Evolutionary conservation across 768 basidiomycete species (phyloP).

Genomic region (Hydnum rufescens): DNA sequence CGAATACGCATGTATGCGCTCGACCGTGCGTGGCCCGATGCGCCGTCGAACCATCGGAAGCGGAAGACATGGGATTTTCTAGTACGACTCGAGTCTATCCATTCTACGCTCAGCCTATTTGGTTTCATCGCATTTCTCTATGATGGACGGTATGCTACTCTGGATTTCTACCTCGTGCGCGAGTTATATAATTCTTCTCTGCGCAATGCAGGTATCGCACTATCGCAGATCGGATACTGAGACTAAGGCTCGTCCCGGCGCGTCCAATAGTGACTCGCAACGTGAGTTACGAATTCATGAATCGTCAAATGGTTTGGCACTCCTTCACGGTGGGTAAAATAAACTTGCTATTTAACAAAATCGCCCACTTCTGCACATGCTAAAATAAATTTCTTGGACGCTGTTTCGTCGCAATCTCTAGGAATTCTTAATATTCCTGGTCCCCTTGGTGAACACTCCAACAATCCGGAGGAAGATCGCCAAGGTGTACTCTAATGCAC

Average conservation of each 20-base stretch:
- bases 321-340: slow-evolving; percentile 78
- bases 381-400: background rate
- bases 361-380: too few relatives aligned
- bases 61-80: slow-evolving; percentile 55
- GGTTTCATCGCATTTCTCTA: slow-evolving; percentile 72
- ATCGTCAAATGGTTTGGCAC: slow-evolving; percentile 98
- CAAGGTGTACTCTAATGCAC: slow-evolving; percentile 17
- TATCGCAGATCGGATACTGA: slow-evolving; percentile 54
- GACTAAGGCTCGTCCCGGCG: slow-evolving; percentile 54
- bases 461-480: slow-evolving; percentile 37
- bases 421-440: slow-evolving; percentile 88
- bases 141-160: slow-evolving; percentile 54
- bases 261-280: slow-evolving; percentile 51
- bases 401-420: slow-evolving; percentile 16
- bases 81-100: slow-evolving; percentile 42
- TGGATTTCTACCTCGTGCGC: background rate
- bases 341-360: too few relatives aligned
- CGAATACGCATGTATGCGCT: slow-evolving; percentile 58
- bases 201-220: slow-evolving; percentile 55
- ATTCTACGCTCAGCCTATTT: slow-evolving; percentile 40
- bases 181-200: background rate
- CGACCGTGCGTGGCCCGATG: slow-evolving; percentile 78
- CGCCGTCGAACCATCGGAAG: slow-evolving; percentile 57
- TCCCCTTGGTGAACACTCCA: slow-evolving; percentile 64
- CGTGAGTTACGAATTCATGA: slow-evolving; percentile 98